These are phyloP conservation scores for Thalassiosira livingstoniorum DNA, from an alignment of 352 stramenopile species.

Conservation along the genomic window DNA sequence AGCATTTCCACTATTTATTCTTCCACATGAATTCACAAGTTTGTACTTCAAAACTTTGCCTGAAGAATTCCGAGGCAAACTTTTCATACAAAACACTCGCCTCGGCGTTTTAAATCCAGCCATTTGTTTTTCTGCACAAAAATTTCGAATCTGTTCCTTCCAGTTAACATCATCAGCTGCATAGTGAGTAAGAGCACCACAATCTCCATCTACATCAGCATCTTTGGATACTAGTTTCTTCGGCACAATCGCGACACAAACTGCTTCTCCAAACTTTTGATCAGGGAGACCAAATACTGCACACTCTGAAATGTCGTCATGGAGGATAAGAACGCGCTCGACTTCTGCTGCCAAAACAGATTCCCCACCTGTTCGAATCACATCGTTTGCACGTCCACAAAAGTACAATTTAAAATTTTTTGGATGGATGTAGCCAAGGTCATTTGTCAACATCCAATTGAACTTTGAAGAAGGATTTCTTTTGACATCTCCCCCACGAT, in stretches of 20 bases:
- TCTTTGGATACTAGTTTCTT: conserved; percentile 1
- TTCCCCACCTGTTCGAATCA: conserved; percentile 87
- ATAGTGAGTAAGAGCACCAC: background rate
- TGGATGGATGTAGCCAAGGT: conserved; percentile 81
- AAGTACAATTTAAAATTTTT: conserved; percentile 76
- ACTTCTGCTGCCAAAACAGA: conserved; percentile 86
- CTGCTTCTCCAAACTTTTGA: conserved; percentile 78
- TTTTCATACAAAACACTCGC: conserved; percentile 61
- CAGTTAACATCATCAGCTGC: conserved; percentile 9
- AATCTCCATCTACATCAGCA: background rate
- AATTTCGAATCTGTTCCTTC: conserved; percentile 41
- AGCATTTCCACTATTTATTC: no score
- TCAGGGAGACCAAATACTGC: conserved; percentile 79
- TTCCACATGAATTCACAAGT: conserved; percentile 8
- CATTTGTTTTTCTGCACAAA: conserved; percentile 65
- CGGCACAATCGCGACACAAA: conserved; percentile 72
- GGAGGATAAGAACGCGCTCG: conserved; percentile 73
- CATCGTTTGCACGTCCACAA: conserved; percentile 79
- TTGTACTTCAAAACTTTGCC: conserved; percentile 80
- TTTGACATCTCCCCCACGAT: conserved; percentile 42
- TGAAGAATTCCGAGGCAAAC: conserved; percentile 75
- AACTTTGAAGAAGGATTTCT: conserved; percentile 4
- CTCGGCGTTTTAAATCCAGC: conserved; percentile 78
- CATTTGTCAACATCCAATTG: conserved; percentile 83
- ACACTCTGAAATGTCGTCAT: conserved; percentile 67